A percentile compares a stretch with the other conserved stretches of the same genome.
Conservation (phyloP, 2,329 filamentous ascomycete species). For the Aspergillus calidoustus region DNA sequence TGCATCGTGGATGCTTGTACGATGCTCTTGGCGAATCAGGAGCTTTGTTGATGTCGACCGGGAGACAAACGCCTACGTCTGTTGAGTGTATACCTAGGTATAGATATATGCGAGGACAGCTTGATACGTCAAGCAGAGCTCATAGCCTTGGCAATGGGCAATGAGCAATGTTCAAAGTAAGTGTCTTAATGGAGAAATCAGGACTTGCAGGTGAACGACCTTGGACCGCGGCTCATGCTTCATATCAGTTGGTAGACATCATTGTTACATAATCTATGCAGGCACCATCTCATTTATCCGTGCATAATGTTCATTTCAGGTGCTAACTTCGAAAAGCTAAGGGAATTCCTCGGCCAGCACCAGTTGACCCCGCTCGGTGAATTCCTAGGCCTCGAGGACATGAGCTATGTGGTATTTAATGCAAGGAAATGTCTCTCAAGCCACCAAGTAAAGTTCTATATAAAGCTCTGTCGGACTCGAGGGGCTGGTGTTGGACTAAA, state of each 20-base stretch:
- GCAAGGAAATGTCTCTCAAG: no score
- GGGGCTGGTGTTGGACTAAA: no score
- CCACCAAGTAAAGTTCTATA: no score
- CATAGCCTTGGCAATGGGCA: not conserved
- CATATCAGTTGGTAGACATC: not conserved
- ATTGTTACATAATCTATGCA: constrained; percentile 12
- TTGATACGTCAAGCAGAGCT: not conserved
- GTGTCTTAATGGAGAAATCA: not conserved
- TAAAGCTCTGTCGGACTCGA: no score
- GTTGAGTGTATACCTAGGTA: not conserved
- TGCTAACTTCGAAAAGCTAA: not conserved
- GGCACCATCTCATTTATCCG: not conserved
- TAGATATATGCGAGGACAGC: not conserved
- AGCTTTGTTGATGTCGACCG: not conserved
- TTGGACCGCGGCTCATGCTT: constrained; percentile 1
- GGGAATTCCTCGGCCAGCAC: no score
- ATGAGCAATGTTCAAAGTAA: not conserved
- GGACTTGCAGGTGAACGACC: not conserved
- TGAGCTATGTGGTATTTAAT: no score
- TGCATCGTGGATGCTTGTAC: constrained; percentile 37
- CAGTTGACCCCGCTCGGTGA: no score
- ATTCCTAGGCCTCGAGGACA: no score
- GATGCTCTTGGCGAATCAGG: no score
- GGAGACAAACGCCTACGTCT: not conserved
- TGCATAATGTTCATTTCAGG: not conserved